Evolutionary conservation across 495 filamentous ascomycete species (phyloP), one percentile per base, ranked within the genome.

Genomic region (Trichoderma parareesei): DNA sequence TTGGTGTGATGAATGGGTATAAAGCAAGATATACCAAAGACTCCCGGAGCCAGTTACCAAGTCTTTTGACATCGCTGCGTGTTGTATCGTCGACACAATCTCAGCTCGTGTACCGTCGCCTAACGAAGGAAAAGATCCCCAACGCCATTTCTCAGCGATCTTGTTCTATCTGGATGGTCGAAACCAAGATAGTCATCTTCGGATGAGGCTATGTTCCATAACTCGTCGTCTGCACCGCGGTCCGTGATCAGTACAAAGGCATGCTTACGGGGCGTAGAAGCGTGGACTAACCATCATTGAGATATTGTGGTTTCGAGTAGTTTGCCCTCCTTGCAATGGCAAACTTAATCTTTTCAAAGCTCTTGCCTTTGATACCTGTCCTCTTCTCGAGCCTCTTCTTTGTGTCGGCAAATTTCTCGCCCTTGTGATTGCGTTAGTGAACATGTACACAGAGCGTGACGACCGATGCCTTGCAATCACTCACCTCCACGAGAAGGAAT

Each of bases 281-380:
- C 38, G 14, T 14, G 10, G 20, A 73, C 86, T 82, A 78, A 96
- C 94, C 92, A 79, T 98, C 94, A 67, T 84, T 84, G 64, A 99
- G 79, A 78, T 96, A 97, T 64, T 84, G 79, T 5, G 93, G 88
- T 69, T 83, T 89, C 20, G 88, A 85, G 75, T 88, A 95, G 8
- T 75, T 72, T 37, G 81, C 74, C 63, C 89, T 83, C 66, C 85
- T 84, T 7, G 97, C 82, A 55, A 97, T 76, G 5, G 92, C 90
- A 79, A 99, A 97, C 76, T 93, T 97, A 73, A 98, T 92, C 81
- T 97, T 99, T 75, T 99, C 94, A 67, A 98, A 94, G 64, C 90
- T 91, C 79, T 98, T 98, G 67, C 94, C 94, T 78, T 97, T 98
- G 73, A 99, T 86, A 13, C 92, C 92, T 3, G 90, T 96, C 60